A percentile compares a stretch with the other conserved stretches of the same genome.
Evolutionary conservation across 352 stramenopile genomes (phyloP).

Genomic region (Globisporangium paroecandrum): DNA sequence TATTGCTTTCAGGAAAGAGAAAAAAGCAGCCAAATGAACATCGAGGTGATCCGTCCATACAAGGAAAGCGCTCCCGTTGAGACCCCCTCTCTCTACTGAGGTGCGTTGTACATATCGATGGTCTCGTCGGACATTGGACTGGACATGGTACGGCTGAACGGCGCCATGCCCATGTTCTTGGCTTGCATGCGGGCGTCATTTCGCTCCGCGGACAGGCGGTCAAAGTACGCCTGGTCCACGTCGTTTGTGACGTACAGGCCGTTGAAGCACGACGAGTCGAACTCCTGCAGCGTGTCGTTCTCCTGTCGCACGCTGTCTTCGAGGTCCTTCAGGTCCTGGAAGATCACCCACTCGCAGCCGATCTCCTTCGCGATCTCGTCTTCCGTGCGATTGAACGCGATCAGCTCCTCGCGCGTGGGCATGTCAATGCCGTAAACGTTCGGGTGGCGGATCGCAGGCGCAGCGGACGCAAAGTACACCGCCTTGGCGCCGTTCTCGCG

Average conservation of each 20-base stretch:
- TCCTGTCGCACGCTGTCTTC: conserved; percentile 84
- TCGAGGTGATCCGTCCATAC: neutral
- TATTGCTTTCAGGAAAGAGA: conserved; percentile 4
- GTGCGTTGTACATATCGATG: conserved; percentile 88
- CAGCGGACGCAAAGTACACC: conserved; percentile 95
- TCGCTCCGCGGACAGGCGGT: conserved; percentile 71
- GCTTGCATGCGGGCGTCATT: conserved; percentile 81
- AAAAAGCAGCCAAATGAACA: neutral
- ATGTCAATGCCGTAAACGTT: conserved; percentile 99
- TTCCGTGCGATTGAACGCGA: conserved; percentile 94
- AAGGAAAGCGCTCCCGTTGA: neutral
- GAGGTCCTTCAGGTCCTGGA: conserved; percentile 89
- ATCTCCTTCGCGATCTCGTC: conserved; percentile 94
- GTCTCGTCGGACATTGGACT: conserved; percentile 78
- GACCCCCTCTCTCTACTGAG: conserved; percentile 43
- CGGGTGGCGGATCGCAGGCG: conserved; percentile 97
- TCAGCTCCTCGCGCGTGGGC: conserved; percentile 96
- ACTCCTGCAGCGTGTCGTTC: conserved; percentile 65
- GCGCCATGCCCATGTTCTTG: conserved; percentile 79
- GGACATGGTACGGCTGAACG: conserved; percentile 76
- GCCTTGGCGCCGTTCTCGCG: conserved; percentile 96
- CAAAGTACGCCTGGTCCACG: conserved; percentile 82
- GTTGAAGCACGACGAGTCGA: conserved; percentile 98
- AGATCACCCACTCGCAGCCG: conserved; percentile 96
- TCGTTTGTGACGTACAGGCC: conserved; percentile 96